Evolutionary conservation across 2,329 filamentous ascomycete genomes (phyloP), one percentile per base, ranked within the genome.

Genomic region (Ceratocystis variospora): DNA sequence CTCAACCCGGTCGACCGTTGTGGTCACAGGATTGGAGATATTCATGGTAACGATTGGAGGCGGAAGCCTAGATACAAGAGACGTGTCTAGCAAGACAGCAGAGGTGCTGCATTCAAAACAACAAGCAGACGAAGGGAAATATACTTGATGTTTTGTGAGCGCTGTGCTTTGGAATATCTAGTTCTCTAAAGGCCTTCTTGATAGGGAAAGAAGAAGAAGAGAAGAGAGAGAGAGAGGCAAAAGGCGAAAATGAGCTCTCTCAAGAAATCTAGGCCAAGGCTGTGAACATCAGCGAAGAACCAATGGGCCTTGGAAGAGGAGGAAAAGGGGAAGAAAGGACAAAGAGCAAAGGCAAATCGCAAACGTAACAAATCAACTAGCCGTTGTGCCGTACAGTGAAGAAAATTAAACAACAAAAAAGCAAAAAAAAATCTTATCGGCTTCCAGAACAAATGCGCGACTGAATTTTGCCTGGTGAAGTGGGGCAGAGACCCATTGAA

Each of bases 1-100:
- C 74, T 95, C 89, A 73, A 99, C 90, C 74, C 87, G 87, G 74
- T 87, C 84, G 73, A 99, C 88, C 74, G 86, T 81, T 73, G 91
- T 95, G 70, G 88, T 82, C 69, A 96, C 83, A 57, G 94, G 92
- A 73, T 92, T 89, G 69, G 88, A 85, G 72, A 87, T 84, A 74
- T 88, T 88, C 85, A 87, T 87, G 25, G 19, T 28, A 17, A 25
- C 50, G 12, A 46, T 46, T 31, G 48, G 48, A 31, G 55, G 28
- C 1, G 28, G 55, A 59, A 53, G 48, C 25, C 28, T 15, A 19
- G 25, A 19, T 33, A n/a, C 55, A 33, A 53, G 48, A 53, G 22
- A 53, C 12, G 48, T 25, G 48, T 53, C 48, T 53, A 53, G 25
- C 8, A 53, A 53, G 48, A 53, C 48, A 53, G 48, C 48, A 28